These are phyloP conservation scores for Blastobotrys serpentis DNA, from an alignment of 1,139 yeast genomes.

Conservation along the genomic window DNA sequence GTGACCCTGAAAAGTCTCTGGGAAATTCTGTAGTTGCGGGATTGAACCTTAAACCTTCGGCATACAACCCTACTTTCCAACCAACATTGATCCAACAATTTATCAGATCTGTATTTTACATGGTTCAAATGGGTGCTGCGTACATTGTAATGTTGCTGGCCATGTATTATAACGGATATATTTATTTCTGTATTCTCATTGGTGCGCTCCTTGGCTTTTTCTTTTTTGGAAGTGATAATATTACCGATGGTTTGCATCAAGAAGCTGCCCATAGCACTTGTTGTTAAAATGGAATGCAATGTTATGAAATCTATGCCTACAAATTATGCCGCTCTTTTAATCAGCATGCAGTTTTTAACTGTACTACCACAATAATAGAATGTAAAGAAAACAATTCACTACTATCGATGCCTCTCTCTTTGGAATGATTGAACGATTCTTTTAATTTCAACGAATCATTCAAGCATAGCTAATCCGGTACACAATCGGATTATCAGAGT, in stretches of 20 bases:
- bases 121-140: slow-evolving; percentile 61
- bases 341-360: too few relatives aligned
- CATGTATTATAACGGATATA: slow-evolving; percentile 72
- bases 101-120: slow-evolving; percentile 49
- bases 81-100: slow-evolving; percentile 52
- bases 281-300: slow-evolving; percentile 11
- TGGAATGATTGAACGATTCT: too few relatives aligned
- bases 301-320: too few relatives aligned
- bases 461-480: too few relatives aligned
- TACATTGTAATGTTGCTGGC: slow-evolving; percentile 66
- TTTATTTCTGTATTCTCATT: slow-evolving; percentile 58
- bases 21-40: slow-evolving; percentile 56
- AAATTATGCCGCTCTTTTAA: too few relatives aligned
- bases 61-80: slow-evolving; percentile 6
- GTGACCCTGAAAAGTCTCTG: slow-evolving; percentile 50
- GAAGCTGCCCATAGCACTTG: slow-evolving; percentile 12
- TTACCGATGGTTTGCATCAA: slow-evolving; percentile 11
- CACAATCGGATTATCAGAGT: too few relatives aligned
- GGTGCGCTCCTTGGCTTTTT: slow-evolving; percentile 63
- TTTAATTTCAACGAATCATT: too few relatives aligned
- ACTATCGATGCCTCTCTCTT: too few relatives aligned
- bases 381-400: too few relatives aligned
- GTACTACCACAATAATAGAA: too few relatives aligned
- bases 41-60: slow-evolving; percentile 1
- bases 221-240: slow-evolving; percentile 32